phyloP scores from a whole-genome alignment of 805 yeast genomes.

The Grigorovia humatica region DNA sequence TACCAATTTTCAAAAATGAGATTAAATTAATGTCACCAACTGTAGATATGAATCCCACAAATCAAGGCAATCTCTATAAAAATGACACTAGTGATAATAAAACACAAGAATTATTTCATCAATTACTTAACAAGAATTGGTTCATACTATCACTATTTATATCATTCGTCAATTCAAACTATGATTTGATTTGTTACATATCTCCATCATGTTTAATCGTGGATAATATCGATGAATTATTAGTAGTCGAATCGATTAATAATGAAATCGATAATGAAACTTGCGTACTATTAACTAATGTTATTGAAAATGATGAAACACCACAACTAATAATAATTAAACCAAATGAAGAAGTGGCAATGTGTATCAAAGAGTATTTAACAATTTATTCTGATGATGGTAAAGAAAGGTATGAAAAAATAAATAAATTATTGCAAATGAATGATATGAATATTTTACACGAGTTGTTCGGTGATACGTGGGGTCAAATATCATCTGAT shows the following conservation, averaged over 20 bases:
- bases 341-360: slow-evolving; percentile 23
- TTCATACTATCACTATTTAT: slow-evolving; percentile 16
- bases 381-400: slow-evolving; percentile 21
- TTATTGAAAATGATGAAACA: slow-evolving; percentile 4
- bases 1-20: slow-evolving; percentile 4
- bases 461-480: slow-evolving; percentile 23
- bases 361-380: slow-evolving; percentile 26
- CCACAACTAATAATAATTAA: slow-evolving; percentile 19
- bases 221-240: slow-evolving; percentile 24
- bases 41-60: background rate
- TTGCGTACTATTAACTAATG: slow-evolving; percentile 25
- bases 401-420: slow-evolving; percentile 8
- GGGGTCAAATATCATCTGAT: slow-evolving; percentile 22
- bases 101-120: background rate
- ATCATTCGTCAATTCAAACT: slow-evolving; percentile 11
- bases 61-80: background rate
- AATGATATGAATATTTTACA: slow-evolving; percentile 18
- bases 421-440: slow-evolving; percentile 9
- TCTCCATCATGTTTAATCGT: slow-evolving; percentile 23
- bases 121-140: slow-evolving; percentile 6
- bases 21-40: background rate
- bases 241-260: slow-evolving; percentile 16
- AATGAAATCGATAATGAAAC: slow-evolving; percentile 29
- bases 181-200: slow-evolving; percentile 24
- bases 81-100: background rate